Evolutionary conservation across 352 stramenopile genomes (phyloP).

Genomic region (Globisporangium iwayamae): DNA sequence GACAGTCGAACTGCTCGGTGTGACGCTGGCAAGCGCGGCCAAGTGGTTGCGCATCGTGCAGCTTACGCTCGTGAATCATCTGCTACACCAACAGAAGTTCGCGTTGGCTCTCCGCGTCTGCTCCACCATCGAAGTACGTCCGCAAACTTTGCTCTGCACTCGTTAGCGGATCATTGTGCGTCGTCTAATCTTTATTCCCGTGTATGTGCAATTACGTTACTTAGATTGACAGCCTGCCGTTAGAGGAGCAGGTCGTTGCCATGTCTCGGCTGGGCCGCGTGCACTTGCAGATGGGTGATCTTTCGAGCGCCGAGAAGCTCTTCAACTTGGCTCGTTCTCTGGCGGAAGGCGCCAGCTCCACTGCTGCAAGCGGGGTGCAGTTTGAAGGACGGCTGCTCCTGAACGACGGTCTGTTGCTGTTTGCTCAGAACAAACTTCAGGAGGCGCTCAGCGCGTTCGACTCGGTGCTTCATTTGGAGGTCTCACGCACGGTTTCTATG

Average conservation of each 20-base stretch:
- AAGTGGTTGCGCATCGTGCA: conserved; percentile 60
- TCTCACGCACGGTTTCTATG: background rate
- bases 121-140: conserved; percentile 59
- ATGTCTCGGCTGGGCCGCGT: conserved; percentile 67
- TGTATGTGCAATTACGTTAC: background rate
- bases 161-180: background rate
- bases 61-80: conserved; percentile 66
- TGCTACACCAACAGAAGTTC: conserved; percentile 75
- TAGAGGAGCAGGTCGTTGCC: conserved; percentile 42
- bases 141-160: background rate
- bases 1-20: conserved; percentile 27
- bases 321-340: conserved; percentile 43
- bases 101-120: conserved; percentile 57
- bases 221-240: conserved; percentile 35
- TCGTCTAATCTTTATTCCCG: background rate
- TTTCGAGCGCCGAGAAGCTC: conserved; percentile 49
- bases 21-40: conserved; percentile 26
- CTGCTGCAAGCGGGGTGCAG: conserved; percentile 14
- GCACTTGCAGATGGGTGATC: conserved; percentile 71
- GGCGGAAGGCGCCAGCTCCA: conserved; percentile 21
- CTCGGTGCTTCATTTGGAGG: conserved; percentile 49
- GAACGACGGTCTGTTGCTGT: conserved; percentile 72
- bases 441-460: conserved; percentile 74
- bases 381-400: conserved; percentile 54
- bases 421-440: conserved; percentile 79